A percentile compares a stretch with the other conserved stretches of the same genome.
Conservation (phyloP, 73 alveolate genomes). For the Uronychia binucleata region DNA sequence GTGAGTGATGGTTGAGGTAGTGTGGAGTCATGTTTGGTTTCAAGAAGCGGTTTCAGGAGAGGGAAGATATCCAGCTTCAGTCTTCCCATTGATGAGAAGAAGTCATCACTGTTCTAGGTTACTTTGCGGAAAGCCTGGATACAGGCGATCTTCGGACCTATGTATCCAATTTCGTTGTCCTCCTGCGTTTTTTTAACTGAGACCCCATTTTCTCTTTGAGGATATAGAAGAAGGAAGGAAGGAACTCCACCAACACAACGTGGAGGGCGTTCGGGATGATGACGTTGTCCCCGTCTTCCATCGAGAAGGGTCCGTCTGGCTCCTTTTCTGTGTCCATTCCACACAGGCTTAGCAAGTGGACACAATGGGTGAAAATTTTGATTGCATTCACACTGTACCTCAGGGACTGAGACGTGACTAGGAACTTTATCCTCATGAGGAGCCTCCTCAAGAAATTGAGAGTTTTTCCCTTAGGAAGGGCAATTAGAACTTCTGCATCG, state of each 20-base stretch:
- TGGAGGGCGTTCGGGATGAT: neutral
- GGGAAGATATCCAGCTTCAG: neutral
- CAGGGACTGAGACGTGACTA: neutral
- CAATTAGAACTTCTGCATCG: neutral
- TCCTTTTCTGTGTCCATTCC: neutral
- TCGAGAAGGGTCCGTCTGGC: neutral
- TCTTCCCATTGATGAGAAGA: neutral
- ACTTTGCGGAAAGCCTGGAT: neutral
- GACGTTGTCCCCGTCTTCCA: neutral
- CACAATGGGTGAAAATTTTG: neutral
- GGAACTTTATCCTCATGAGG: neutral
- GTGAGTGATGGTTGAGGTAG: no score
- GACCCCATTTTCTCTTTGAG: no score
- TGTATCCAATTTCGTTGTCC: neutral
- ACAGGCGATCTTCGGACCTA: neutral
- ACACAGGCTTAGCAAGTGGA: neutral
- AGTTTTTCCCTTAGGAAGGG: neutral
- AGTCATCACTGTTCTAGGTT: neutral
- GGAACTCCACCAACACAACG: neutral
- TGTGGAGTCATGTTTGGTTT: neutral
- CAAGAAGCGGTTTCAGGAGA: neutral
- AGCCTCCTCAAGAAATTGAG: neutral
- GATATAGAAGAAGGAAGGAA: neutral
- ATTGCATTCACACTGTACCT: neutral
- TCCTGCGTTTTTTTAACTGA: neutral